A percentile compares a stretch with the other conserved stretches of the same genome.
These are phyloP conservation scores for Ustilago bromivora DNA, from an alignment of 1,284 basidiomycete genomes.

Conservation along the genomic window DNA sequence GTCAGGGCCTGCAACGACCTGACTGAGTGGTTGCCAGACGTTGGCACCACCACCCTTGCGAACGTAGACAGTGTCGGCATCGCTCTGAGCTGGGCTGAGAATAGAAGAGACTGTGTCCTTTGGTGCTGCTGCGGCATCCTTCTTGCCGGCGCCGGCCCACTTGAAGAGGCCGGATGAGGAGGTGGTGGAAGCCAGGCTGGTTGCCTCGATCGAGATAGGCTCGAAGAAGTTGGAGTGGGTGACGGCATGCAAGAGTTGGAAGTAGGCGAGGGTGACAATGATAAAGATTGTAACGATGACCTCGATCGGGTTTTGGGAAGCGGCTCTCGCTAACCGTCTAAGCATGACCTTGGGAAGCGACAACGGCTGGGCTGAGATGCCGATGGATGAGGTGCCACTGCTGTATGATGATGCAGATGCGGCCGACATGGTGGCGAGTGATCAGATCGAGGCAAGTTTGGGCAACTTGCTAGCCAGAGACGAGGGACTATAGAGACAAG, in stretches of 20 bases:
- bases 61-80: constrained; percentile 43
- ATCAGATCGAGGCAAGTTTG: not conserved
- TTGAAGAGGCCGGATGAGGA: constrained; percentile 48
- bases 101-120: not conserved
- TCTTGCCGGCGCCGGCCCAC: constrained; percentile 35
- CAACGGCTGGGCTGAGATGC: constrained; percentile 38
- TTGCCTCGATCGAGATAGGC: constrained; percentile 56
- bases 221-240: constrained; percentile 74
- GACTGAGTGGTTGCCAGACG: constrained; percentile 45
- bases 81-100: constrained; percentile 7
- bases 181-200: constrained; percentile 50
- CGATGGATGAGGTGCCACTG: constrained; percentile 46
- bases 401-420: constrained; percentile 39
- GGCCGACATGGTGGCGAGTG: constrained; percentile 34
- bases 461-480: not conserved
- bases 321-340: constrained; percentile 42
- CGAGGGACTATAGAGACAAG: not conserved
- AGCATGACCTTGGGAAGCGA: constrained; percentile 56
- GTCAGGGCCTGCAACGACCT: constrained; percentile 19
- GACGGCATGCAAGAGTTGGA: constrained; percentile 87
- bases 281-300: constrained; percentile 88
- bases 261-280: constrained; percentile 88
- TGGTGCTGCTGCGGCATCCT: constrained; percentile 1
- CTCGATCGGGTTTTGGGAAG: constrained; percentile 75
- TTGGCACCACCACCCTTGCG: constrained; percentile 43